These are phyloP conservation scores for Berkeleyomyces basicola DNA, from an alignment of 2,329 filamentous ascomycete genomes.

Conservation along the genomic window DNA sequence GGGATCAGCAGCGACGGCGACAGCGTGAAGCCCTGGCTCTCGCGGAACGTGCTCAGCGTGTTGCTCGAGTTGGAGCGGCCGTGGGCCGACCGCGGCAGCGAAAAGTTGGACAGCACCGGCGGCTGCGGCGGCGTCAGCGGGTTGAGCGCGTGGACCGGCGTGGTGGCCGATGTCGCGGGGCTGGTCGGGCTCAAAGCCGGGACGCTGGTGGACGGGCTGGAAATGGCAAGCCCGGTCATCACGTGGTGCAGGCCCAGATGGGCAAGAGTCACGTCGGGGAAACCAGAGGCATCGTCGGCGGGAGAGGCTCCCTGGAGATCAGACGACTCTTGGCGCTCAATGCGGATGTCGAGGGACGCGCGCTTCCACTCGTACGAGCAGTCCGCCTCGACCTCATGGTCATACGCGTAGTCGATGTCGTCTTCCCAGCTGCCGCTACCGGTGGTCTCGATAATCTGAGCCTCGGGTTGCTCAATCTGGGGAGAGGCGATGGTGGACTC, in stretches of 20 bases:
- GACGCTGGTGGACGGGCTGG: constrained; percentile 22
- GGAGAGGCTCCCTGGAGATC: not conserved
- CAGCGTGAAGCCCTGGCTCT: constrained; percentile 40
- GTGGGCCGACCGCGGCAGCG: constrained; percentile 29
- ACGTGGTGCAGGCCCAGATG: constrained; percentile 14
- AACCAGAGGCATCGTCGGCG: not conserved
- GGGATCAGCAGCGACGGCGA: constrained; percentile 48
- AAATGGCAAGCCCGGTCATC: constrained; percentile 8
- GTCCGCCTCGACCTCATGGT: constrained; percentile 49
- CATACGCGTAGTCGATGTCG: constrained; percentile 55
- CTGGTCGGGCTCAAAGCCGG: constrained; percentile 35
- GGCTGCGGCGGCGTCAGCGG: constrained; percentile 28
- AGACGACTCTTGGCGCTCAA: constrained; percentile 14
- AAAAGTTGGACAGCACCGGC: constrained; percentile 31
- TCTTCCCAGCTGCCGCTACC: constrained; percentile 42
- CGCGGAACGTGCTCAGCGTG: constrained; percentile 37
- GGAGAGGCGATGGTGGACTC: not conserved
- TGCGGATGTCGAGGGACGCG: constrained; percentile 30
- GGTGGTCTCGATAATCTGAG: not conserved
- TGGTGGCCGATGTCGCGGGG: constrained; percentile 20
- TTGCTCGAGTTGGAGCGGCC: constrained; percentile 25
- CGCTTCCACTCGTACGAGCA: constrained; percentile 51
- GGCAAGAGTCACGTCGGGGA: constrained; percentile 19
- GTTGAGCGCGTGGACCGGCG: constrained; percentile 20
- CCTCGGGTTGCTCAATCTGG: not conserved